phyloP scores from a whole-genome alignment of 371 early-diverging fungal species.

The Mucor mucedo region DNA sequence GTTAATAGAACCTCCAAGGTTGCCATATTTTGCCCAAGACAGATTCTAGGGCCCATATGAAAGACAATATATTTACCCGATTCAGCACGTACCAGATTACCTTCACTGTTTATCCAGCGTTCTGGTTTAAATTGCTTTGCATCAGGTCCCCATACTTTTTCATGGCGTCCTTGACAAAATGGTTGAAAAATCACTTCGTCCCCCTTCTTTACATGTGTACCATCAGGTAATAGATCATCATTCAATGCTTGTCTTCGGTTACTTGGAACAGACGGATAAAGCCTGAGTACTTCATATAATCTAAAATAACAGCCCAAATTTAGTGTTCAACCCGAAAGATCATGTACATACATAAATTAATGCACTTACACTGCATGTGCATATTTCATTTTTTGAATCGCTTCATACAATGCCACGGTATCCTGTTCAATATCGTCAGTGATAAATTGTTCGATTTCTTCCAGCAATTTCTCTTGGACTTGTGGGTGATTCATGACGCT shows the following conservation, averaged over 20 bases:
- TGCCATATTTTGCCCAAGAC: conserved; percentile 54
- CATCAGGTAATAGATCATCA: conserved; percentile 75
- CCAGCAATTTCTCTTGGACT: conserved; percentile 56
- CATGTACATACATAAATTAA: background rate
- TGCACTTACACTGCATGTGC: conserved; percentile 58
- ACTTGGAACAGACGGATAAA: conserved; percentile 74
- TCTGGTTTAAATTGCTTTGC: conserved; percentile 63
- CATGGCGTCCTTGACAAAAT: conserved; percentile 61
- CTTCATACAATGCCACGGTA: conserved; percentile 44
- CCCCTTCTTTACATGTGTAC: conserved; percentile 63
- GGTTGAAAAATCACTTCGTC: conserved; percentile 55
- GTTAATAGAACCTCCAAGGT: conserved; percentile 47
- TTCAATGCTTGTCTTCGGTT: conserved; percentile 67
- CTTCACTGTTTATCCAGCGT: conserved; percentile 48
- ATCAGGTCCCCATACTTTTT: conserved; percentile 64
- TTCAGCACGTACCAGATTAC: conserved; percentile 26
- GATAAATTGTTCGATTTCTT: conserved; percentile 57
- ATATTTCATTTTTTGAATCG: conserved; percentile 56
- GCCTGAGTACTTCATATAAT: conserved; percentile 68
- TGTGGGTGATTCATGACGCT: conserved; percentile 52
- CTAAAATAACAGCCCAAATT: conserved; percentile 10
- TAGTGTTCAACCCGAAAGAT: background rate
- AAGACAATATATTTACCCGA: conserved; percentile 46
- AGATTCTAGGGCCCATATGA: conserved; percentile 70
- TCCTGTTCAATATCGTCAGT: conserved; percentile 40